Base-by-base conservation (phyloP, 2,329 filamentous ascomycete species). In the Trichoderma arundinaceum region DNA sequence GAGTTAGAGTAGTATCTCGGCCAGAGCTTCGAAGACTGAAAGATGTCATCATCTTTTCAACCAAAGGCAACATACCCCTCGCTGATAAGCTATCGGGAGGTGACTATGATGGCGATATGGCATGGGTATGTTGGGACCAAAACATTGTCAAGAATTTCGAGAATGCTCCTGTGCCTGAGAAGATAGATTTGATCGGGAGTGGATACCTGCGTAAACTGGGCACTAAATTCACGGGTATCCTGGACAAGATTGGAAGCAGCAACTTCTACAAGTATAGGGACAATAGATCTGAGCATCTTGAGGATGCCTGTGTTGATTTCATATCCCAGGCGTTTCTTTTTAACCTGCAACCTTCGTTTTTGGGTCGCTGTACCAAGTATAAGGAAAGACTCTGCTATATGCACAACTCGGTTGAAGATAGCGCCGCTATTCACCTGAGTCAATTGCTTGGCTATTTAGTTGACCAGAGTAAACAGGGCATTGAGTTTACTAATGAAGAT, bases 21-120 rank as follows among this genome's bases (percentile, higher is more conserved):
- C 81, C 83, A 0, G 82, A 88, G 48, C 78, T 94, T 0, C 85
- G 88, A 3, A 84, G 86, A 2, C 76, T 97, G 0, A 90, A 90
- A 67, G 90, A 97, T 70, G 88, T 97, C 1, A 82, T 95, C 13
- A 84, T 97, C 0, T 97, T 98, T 69, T 82, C 91, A 0, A 81
- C 80, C 0, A 85, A 83, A 66, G 90, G 90, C 0, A 73, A 82
- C 32, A 78, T 77, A 0, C 86, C 91, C 0, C 81, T 93, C 0
- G 92, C 91, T 0, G 84, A 87, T 8, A 88, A 89, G 71, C 79
- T 94, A 0, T 92, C 90, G 1, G 92, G 92, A 0, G 92, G 92
- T 0, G 92, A 94, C 71, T 94, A 93, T 68, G 91, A 94, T 69
- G 92, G 92, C 0, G 92, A 95, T 68, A 83, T 80, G n/a, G 86